These are phyloP conservation scores for Fusarium miscanthi DNA, from an alignment of 2,329 filamentous ascomycete species.

Conservation along the genomic window DNA sequence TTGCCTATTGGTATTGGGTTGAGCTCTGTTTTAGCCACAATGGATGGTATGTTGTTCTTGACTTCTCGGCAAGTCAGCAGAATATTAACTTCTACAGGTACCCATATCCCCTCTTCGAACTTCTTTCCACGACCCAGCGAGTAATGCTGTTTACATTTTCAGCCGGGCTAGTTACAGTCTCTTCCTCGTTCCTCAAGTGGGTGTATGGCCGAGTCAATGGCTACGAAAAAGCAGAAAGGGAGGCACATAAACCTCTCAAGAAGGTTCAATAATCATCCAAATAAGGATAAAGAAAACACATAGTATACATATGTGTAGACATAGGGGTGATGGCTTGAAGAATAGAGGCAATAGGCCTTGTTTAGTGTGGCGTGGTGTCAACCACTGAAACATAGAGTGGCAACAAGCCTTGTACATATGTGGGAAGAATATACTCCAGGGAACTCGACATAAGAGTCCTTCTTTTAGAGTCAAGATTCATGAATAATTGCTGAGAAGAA, in stretches of 20 bases:
- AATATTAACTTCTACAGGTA: slow-evolving; percentile 65
- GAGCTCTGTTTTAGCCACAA: slow-evolving; percentile 77
- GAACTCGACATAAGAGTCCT: not conserved
- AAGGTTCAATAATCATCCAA: slow-evolving; percentile 43
- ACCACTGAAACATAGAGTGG: not conserved
- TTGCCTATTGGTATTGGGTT: slow-evolving; percentile 81
- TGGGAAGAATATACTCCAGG: not conserved
- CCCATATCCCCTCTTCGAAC: slow-evolving; percentile 85
- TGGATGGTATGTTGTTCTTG: slow-evolving; percentile 62
- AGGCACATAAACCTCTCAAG: slow-evolving; percentile 48
- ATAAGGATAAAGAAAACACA: not conserved
- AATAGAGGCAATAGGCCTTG: not conserved
- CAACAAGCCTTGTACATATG: not conserved
- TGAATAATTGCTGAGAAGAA: not conserved
- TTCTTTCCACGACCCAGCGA: slow-evolving; percentile 74
- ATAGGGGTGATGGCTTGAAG: not conserved
- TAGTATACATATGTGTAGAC: not conserved
- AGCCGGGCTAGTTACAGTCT: slow-evolving; percentile 76
- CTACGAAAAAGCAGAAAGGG: slow-evolving; percentile 50
- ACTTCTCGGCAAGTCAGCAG: too few relatives aligned
- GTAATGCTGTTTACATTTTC: slow-evolving; percentile 75
- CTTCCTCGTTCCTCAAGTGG: slow-evolving; percentile 75
- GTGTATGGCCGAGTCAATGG: slow-evolving; percentile 76
- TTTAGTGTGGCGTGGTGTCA: not conserved
- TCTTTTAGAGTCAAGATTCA: not conserved